A percentile compares a stretch with the other conserved stretches of the same genome.
Evolutionary conservation across 1,284 basidiomycete genomes (phyloP).

Genomic region (Malassezia cuniculi): DNA sequence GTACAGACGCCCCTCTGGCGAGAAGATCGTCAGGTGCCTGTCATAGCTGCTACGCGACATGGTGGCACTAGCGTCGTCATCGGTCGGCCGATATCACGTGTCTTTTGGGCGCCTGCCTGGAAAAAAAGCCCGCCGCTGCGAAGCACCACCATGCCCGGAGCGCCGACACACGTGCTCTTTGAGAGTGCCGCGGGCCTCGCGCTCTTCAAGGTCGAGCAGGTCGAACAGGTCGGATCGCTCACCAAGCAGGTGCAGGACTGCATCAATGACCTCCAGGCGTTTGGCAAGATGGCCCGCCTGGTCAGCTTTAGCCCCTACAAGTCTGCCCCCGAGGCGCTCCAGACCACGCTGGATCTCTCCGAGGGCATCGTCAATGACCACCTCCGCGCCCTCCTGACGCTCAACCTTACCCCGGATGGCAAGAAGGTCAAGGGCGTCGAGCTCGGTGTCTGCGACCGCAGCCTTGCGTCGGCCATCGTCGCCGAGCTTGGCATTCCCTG

Average conservation of each 20-base stretch:
- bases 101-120: neutral
- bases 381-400: constrained; percentile 71
- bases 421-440: constrained; percentile 63
- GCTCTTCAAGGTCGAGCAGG: constrained; percentile 75
- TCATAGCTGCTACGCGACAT: constrained; percentile 44
- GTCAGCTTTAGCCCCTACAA: constrained; percentile 90
- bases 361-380: constrained; percentile 85
- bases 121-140: neutral
- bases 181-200: constrained; percentile 92
- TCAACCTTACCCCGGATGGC: constrained; percentile 67
- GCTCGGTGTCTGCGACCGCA: constrained; percentile 70
- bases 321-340: constrained; percentile 83
- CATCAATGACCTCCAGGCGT: constrained; percentile 64
- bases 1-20: constrained; percentile 42
- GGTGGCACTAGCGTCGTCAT: constrained; percentile 1
- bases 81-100: constrained; percentile 10
- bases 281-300: constrained; percentile 84
- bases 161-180: constrained; percentile 65
- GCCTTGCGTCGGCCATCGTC: constrained; percentile 69
- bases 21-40: constrained; percentile 44
- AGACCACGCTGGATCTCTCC: constrained; percentile 91
- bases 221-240: constrained; percentile 77
- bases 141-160: constrained; percentile 32
- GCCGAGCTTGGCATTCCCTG: constrained; percentile 65
- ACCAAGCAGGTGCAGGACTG: constrained; percentile 66